Evolutionary conservation across 2,329 filamentous ascomycete species (phyloP).

Genomic region (Sporothrix globosa): DNA sequence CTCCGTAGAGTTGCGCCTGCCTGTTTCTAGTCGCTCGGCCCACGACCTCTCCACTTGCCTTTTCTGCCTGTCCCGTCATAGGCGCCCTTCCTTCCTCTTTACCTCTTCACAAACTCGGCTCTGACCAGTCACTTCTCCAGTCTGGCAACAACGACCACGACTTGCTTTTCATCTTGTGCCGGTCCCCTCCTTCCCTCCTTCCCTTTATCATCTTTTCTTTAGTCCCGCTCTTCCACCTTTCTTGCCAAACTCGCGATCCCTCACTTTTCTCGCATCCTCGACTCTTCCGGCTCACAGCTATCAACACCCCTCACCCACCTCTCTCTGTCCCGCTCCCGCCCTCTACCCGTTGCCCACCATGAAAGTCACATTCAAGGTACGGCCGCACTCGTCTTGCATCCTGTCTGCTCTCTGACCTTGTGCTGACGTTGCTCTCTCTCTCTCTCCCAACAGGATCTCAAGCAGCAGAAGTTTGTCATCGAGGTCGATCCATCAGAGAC

Average conservation of each 20-base stretch:
- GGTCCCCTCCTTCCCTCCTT: slow-evolving; percentile 1
- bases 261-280: not conserved
- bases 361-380: slow-evolving; percentile 70
- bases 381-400: slow-evolving; percentile 36
- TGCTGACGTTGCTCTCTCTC: slow-evolving; percentile 32
- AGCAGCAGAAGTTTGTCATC: slow-evolving; percentile 97
- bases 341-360: slow-evolving; percentile 52
- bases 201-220: not conserved
- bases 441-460: slow-evolving; percentile 75
- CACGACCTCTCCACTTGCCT: slow-evolving; percentile 17
- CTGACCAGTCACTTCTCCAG: slow-evolving; percentile 7
- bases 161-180: slow-evolving; percentile 7
- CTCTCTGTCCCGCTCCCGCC: not conserved
- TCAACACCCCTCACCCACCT: slow-evolving; percentile 23
- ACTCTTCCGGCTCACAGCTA: not conserved
- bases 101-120: slow-evolving; percentile 4
- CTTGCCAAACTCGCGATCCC: slow-evolving; percentile 10
- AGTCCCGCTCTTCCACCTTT: not conserved
- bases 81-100: slow-evolving; percentile 17
- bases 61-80: slow-evolving; percentile 8
- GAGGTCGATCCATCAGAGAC: slow-evolving; percentile 91
- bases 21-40: not conserved
- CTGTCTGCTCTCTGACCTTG: not conserved
- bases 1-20: slow-evolving; percentile 12
- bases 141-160: slow-evolving; percentile 11